phyloP scores from a whole-genome alignment of 305 asterid species.

The Rubia balearica region DNA sequence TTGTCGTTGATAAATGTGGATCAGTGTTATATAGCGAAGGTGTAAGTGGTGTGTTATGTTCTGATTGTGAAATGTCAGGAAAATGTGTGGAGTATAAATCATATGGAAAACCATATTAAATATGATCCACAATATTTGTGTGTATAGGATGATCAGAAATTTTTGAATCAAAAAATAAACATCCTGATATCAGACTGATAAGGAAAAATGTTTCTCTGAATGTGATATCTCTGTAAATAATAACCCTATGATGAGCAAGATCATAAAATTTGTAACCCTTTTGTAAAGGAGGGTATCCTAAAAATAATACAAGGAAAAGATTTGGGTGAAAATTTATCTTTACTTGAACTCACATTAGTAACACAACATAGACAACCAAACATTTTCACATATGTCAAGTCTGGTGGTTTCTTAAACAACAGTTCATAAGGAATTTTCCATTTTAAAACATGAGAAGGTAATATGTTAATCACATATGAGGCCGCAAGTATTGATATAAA shows the following conservation, averaged over 20 bases:
- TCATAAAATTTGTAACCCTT: neutral
- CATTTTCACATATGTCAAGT: neutral
- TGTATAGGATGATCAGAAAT: too few relatives aligned
- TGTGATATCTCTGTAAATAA: neutral
- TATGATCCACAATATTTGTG: too few relatives aligned
- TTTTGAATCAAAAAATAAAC: too few relatives aligned
- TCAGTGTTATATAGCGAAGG: too few relatives aligned
- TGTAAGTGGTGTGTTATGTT: too few relatives aligned
- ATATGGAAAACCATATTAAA: too few relatives aligned
- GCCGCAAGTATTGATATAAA: neutral
- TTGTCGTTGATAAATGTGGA: too few relatives aligned
- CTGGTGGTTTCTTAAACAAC: neutral
- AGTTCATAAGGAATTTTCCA: neutral
- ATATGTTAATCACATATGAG: neutral
- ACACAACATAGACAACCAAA: conserved; percentile 10
- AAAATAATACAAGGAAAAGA: neutral
- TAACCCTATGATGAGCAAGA: neutral
- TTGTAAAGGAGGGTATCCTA: neutral
- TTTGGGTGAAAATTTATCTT: neutral
- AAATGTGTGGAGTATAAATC: too few relatives aligned
- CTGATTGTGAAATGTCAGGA: too few relatives aligned
- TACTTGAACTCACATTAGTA: neutral
- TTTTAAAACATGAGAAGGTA: neutral
- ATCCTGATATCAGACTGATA: too few relatives aligned
- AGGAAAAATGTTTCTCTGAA: neutral